A percentile compares a stretch with the other conserved stretches of the same genome.
These are phyloP conservation scores for Trichosporon faecale DNA, from an alignment of 1,284 basidiomycete species.

Conservation along the genomic window DNA sequence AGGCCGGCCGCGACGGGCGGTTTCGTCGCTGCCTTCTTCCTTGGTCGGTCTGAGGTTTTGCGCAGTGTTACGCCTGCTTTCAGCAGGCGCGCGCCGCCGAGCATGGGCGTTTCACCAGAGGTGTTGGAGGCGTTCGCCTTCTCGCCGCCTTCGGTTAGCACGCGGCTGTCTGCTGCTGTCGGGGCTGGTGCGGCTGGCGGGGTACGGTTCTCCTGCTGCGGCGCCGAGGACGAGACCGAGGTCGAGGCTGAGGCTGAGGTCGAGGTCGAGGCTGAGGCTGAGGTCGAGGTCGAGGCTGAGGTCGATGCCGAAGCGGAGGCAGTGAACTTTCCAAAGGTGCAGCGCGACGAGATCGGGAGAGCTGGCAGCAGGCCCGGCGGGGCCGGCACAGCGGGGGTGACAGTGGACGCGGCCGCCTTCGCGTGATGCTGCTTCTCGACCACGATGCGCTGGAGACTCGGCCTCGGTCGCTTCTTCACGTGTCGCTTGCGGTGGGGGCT, in stretches of 20 bases:
- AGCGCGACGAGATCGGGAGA: background rate
- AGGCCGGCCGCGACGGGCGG: background rate
- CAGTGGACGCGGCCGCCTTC: background rate
- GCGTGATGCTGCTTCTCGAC: slow-evolving; percentile 30
- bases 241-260: too few species aligned
- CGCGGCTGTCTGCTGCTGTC: too few species aligned
- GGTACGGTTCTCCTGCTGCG: background rate
- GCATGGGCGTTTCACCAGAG: background rate
- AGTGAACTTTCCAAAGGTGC: too few species aligned
- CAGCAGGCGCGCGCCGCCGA: slow-evolving; percentile 1
- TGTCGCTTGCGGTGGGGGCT: background rate
- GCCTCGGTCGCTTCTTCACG: slow-evolving; percentile 34
- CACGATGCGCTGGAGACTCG: slow-evolving; percentile 32
- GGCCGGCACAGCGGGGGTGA: background rate
- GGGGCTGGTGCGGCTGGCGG: background rate
- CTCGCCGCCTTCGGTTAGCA: background rate
- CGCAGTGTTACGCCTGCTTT: slow-evolving; percentile 1
- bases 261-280: background rate
- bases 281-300: background rate
- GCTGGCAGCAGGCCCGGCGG: background rate
- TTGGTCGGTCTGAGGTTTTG: background rate
- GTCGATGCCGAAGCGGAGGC: background rate
- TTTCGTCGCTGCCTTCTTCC: background rate
- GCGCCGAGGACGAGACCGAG: background rate
- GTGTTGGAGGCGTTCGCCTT: background rate